Percentiles rank a stretch among this genome's conserved stretches.
phyloP scores from a whole-genome alignment of 2,329 filamentous ascomycete genomes.

The Clarireedia paspali region DNA sequence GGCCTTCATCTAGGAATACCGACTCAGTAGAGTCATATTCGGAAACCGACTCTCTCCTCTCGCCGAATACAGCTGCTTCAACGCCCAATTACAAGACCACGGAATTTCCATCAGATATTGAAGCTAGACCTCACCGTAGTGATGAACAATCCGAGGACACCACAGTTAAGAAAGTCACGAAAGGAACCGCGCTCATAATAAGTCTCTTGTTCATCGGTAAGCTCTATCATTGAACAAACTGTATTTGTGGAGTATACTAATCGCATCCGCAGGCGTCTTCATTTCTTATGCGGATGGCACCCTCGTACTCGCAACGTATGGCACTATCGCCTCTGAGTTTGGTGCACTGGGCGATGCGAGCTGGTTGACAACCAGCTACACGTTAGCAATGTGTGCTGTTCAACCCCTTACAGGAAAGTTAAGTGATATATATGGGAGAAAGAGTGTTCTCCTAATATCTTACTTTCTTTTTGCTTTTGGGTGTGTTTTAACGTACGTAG shows the following conservation, averaged over 20 bases:
- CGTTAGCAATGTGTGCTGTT: constrained; percentile 66
- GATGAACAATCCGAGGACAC: neutral
- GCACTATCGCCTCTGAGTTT: constrained; percentile 54
- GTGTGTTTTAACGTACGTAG: constrained; percentile 32
- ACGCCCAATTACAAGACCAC: constrained; percentile 10
- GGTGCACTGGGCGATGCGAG: constrained; percentile 46
- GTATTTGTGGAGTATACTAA: neutral
- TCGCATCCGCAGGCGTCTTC: constrained; percentile 45
- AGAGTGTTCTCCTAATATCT: constrained; percentile 24
- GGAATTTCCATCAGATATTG: neutral
- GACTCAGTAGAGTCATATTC: neutral
- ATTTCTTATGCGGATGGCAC: constrained; percentile 57
- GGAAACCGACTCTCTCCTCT: constrained; percentile 8
- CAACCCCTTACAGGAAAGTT: constrained; percentile 69
- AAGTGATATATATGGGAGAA: constrained; percentile 43
- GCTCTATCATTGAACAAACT: neutral
- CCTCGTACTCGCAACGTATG: constrained; percentile 59
- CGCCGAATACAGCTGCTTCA: neutral
- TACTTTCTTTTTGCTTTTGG: constrained; percentile 56
- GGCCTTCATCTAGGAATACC: neutral
- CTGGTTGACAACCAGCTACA: constrained; percentile 54
- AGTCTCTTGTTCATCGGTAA: constrained; percentile 20
- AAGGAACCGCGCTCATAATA: constrained; percentile 11
- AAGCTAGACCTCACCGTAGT: constrained; percentile 1
- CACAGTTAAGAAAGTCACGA: neutral